A percentile compares a stretch with the other conserved stretches of the same genome.
Evolutionary conservation across 805 yeast genomes (phyloP).

Genomic region (Kodamaea kaohsiungensis): DNA sequence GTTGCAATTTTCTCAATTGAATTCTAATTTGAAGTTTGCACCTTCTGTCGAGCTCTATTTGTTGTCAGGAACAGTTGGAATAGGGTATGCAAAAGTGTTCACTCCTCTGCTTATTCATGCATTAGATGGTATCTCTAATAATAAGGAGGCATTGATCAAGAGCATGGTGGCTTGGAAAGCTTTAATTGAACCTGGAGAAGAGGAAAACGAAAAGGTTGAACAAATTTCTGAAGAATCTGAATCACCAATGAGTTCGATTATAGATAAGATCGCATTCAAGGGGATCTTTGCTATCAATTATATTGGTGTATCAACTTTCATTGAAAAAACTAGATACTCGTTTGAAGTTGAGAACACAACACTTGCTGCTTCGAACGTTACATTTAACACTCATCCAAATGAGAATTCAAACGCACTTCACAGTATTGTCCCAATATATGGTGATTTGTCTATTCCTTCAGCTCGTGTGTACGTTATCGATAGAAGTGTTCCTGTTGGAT

Average conservation of each 20-base stretch:
- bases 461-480: slow-evolving; percentile 42
- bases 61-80: slow-evolving; percentile 16
- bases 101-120: slow-evolving; percentile 25
- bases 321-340: slow-evolving; percentile 32
- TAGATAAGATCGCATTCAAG: slow-evolving; percentile 19
- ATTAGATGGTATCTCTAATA: slow-evolving; percentile 15
- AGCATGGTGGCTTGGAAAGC: slow-evolving; percentile 12
- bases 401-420: slow-evolving; percentile 2
- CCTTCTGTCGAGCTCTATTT: slow-evolving; percentile 13
- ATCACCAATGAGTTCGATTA: background rate
- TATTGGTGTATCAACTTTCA: slow-evolving; percentile 35
- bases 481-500: slow-evolving; percentile 39
- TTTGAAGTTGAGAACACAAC: slow-evolving; percentile 30
- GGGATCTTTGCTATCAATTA: slow-evolving; percentile 32
- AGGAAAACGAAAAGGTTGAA: background rate
- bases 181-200: background rate
- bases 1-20: slow-evolving; percentile 28
- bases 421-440: slow-evolving; percentile 31
- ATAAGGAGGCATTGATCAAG: slow-evolving; percentile 8
- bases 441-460: slow-evolving; percentile 44
- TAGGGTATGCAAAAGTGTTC: slow-evolving; percentile 34
- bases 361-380: slow-evolving; percentile 13
- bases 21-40: slow-evolving; percentile 16
- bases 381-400: slow-evolving; percentile 7
- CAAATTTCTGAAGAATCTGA: background rate